Conservation (phyloP, 2,329 filamentous ascomycete species). For the Nigrospora osmanthi region DNA sequence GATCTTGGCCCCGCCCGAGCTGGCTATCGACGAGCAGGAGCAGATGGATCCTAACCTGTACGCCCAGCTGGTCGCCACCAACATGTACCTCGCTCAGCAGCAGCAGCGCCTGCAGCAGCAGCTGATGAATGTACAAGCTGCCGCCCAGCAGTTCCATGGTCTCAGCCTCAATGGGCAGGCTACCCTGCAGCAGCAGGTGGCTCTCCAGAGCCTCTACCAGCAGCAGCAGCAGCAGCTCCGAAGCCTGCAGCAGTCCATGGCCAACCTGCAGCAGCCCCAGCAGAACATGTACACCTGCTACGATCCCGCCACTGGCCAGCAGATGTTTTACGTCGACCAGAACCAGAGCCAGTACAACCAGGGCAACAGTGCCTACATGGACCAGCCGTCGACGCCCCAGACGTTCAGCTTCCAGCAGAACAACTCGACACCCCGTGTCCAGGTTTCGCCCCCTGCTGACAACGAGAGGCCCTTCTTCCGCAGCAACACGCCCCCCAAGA, state of each 20-base stretch:
- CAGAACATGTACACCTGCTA: constrained; percentile 76
- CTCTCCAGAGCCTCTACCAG: constrained; percentile 44
- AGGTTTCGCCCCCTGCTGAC: constrained; percentile 69
- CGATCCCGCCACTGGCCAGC: constrained; percentile 80
- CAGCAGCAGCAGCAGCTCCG: constrained; percentile 54
- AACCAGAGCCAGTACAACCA: constrained; percentile 30
- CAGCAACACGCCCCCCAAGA: constrained; percentile 59
- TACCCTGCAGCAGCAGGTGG: constrained; percentile 34
- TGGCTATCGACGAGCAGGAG: constrained; percentile 66
- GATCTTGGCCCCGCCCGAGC: constrained; percentile 73
- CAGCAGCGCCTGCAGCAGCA: constrained; percentile 95
- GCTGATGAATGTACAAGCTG: constrained; percentile 73
- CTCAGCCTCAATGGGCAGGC: constrained; percentile 58
- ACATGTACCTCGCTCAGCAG: constrained; percentile 86
- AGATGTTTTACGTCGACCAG: constrained; percentile 71
- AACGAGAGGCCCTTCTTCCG: constrained; percentile 44
- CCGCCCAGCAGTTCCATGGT: constrained; percentile 74
- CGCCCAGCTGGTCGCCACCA: constrained; percentile 83
- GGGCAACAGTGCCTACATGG: constrained; percentile 28
- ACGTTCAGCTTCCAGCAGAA: constrained; percentile 33
- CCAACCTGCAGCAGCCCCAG: constrained; percentile 33
- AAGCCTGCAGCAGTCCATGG: constrained; percentile 57
- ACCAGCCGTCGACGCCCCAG: constrained; percentile 29
- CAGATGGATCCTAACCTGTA: constrained; percentile 81
- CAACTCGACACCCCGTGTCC: constrained; percentile 60